phyloP scores from a whole-genome alignment of 1,284 basidiomycete genomes.

The Microstroma glucosiphilum region DNA sequence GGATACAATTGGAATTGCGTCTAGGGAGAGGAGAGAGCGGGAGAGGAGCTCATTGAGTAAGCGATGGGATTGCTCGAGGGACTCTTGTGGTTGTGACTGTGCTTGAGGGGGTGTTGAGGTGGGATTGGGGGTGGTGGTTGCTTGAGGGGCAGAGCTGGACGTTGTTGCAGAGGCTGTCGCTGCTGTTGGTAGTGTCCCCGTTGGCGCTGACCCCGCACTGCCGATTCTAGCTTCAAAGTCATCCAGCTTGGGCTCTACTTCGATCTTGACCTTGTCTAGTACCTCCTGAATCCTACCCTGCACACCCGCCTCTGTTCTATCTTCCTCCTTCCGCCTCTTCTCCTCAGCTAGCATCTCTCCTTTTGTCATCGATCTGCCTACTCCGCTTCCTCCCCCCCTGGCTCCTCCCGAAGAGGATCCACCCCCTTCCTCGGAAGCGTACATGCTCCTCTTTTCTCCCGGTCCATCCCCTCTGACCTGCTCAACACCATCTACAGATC shows the following conservation, averaged over 20 bases:
- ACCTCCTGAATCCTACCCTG: conserved; percentile 34
- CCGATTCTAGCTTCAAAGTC: conserved; percentile 28
- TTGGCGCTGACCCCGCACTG: no score
- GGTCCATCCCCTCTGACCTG: conserved; percentile 22
- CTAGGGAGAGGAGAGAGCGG: conserved; percentile 39
- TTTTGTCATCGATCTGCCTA: conserved; percentile 8
- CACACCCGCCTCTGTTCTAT: conserved; percentile 26
- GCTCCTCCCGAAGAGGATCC: conserved; percentile 4
- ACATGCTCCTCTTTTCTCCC: conserved; percentile 18
- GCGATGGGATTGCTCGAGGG: conserved; percentile 30
- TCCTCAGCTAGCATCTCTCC: conserved; percentile 14
- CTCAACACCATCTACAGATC: conserved; percentile 19
- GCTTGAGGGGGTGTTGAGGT: neutral
- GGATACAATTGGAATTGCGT: conserved; percentile 35
- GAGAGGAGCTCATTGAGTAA: conserved; percentile 40
- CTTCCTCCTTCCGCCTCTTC: conserved; percentile 14
- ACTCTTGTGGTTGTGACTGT: neutral
- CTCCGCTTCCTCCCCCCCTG: neutral
- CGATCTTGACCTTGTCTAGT: conserved; percentile 18
- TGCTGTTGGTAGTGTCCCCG: no score
- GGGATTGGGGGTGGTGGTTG: neutral
- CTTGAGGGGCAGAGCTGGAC: neutral
- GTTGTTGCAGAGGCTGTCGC: no score
- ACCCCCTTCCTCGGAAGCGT: neutral
- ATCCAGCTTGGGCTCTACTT: conserved; percentile 37